phyloP scores from a whole-genome alignment of 441 rosid species.

The Hura crepitans region DNA sequence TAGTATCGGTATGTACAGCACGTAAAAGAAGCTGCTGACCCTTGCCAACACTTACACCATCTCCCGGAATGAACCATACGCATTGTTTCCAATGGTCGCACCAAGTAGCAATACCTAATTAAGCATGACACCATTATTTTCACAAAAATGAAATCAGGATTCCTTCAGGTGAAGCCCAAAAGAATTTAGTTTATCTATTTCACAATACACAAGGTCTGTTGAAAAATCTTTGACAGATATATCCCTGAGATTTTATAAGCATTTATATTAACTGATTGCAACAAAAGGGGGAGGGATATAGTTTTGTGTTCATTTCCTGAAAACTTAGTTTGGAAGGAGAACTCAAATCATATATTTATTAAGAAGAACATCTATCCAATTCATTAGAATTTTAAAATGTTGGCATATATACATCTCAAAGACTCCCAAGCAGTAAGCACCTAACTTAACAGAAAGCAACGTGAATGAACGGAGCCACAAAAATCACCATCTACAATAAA shows the following conservation, averaged over 20 bases:
- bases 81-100: conserved; percentile 99
- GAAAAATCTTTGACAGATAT: conserved; percentile 8
- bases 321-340: not conserved
- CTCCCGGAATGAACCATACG: conserved; percentile 71
- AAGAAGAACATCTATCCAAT: not conserved
- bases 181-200: not conserved
- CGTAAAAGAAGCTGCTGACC: conserved; percentile 55
- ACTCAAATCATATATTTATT: not conserved
- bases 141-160: not conserved
- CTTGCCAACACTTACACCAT: conserved; percentile 47
- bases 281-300: not conserved
- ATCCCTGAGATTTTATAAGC: not conserved
- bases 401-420: not conserved
- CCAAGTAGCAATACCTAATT: conserved; percentile 63
- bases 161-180: conserved; percentile 2
- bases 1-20: conserved; percentile 65
- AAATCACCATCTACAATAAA: not conserved
- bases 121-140: conserved; percentile 28
- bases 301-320: not conserved
- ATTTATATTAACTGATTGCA: conserved; percentile 10
- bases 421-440: not conserved
- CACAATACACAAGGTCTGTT: not conserved
- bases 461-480: conserved; percentile 5
- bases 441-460: conserved; percentile 5
- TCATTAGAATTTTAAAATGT: not conserved